Evolutionary conservation across 129 eudicot genomes (phyloP).

Genomic region (Solidago caesia): DNA sequence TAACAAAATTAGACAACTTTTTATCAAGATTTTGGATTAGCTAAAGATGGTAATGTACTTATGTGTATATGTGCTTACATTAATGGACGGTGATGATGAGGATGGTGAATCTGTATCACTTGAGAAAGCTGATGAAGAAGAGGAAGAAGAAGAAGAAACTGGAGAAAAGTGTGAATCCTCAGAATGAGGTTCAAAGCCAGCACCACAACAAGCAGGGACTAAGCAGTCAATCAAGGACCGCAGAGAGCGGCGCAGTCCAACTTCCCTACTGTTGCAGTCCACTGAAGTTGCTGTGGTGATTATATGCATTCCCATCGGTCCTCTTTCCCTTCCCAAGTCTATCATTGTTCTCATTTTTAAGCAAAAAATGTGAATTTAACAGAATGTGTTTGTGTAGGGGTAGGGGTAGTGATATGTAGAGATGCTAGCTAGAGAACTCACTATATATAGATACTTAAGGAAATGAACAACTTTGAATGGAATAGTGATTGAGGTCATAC

Average conservation of each 20-base stretch:
- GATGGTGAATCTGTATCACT: conserved; percentile 37
- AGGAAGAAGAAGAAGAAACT: conserved; percentile 24
- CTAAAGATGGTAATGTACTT: background rate
- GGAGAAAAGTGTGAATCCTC: conserved; percentile 22
- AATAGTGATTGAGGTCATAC: background rate
- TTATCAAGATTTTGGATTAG: background rate
- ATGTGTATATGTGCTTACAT: conserved; percentile 10
- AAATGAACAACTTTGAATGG: conserved; percentile 9
- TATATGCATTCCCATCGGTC: conserved; percentile 37
- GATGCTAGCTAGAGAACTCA: conserved; percentile 20
- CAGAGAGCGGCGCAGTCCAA: conserved; percentile 33
- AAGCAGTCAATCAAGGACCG: conserved; percentile 36
- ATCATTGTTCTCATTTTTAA: conserved; percentile 37
- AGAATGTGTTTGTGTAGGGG: background rate
- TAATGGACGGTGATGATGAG: conserved; percentile 10
- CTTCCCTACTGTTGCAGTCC: conserved; percentile 39
- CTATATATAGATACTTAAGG: conserved; percentile 30
- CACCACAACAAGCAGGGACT: conserved; percentile 34
- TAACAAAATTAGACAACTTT: background rate
- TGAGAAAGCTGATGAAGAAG: conserved; percentile 30
- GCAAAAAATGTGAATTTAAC: conserved; percentile 1
- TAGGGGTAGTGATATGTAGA: conserved; percentile 29
- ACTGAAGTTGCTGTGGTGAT: conserved; percentile 37
- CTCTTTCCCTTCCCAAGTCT: conserved; percentile 45
- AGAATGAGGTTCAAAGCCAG: conserved; percentile 35